Evolutionary conservation across 78 protist species (phyloP), one percentile per base, ranked within the genome.

Genomic region (Bigelowiella natans): DNA sequence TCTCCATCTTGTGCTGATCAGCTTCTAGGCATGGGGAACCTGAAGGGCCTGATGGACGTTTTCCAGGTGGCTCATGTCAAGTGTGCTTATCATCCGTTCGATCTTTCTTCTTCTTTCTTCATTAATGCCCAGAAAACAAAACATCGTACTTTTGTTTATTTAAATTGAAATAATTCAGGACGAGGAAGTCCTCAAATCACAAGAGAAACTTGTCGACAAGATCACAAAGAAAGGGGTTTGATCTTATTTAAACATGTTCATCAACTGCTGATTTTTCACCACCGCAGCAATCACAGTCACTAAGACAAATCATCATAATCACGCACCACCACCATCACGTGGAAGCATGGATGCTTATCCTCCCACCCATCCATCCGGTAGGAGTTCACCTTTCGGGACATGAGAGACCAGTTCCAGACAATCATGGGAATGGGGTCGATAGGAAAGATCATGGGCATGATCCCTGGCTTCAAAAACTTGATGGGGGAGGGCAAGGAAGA

Each of bases 401-500:
- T 98, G 98, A 91, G 94, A 91, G 97, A 95, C 90, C 98, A 97
- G 92, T 92, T 97, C 89, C 95, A 94, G 91, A 95, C 92, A 40
- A 87, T 97, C 63, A 38, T 93, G 91, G 87, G 94, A 90, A 83
- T 97, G 89, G 99, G 98, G 51, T 97, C 99, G 40, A 84, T 97
- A 28, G 88, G 86, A 83, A 95, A 88, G 86, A 83, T 92, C 40
- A 30, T 89, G 91, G 38, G 30, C 37, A 51, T 51, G 73, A 51
- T 51, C 18, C 73, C 73, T 7, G 73, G 86, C 3, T 84, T 30
- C 31, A 28, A 30, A 84, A 30, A 84, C 39, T 31, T 28, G 29
- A 30, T 31, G 86, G 86, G 86, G 7, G 86, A 84, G 86, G 31
- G 86, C 28, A 31, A 30, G 86, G 86, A 30, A 30, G 73, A 51